Conservation (phyloP, 2,329 filamentous ascomycete species). For the Aspergillus oerlinghausenensis region DNA sequence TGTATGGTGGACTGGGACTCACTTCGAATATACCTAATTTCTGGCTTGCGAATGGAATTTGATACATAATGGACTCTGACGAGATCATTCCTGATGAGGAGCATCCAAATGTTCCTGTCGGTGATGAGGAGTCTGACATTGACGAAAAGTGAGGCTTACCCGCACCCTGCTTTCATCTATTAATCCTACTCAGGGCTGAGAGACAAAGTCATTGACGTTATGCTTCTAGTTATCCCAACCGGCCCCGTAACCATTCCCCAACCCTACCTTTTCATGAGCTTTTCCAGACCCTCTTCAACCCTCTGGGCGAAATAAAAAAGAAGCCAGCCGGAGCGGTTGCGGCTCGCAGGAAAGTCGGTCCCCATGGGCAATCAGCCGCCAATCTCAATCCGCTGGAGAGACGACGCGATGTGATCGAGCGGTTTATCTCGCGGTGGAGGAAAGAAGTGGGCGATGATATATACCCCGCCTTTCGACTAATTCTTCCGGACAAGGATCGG, state of each 20-base stretch:
- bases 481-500: conserved; percentile 87
- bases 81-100: conserved; percentile 17
- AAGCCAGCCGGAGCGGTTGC: conserved; percentile 54
- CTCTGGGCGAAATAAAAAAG: conserved; percentile 72
- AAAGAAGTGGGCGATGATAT: conserved; percentile 86
- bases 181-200: neutral
- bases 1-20: conserved; percentile 5
- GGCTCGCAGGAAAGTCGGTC: conserved; percentile 55
- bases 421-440: conserved; percentile 83
- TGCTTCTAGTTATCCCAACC: conserved; percentile 64
- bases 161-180: neutral
- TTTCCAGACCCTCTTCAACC: conserved; percentile 74
- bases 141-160: conserved; percentile 25
- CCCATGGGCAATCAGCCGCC: conserved; percentile 44
- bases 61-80: conserved; percentile 26
- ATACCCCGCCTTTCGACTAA: conserved; percentile 86
- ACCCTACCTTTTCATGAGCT: conserved; percentile 81
- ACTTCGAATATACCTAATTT: neutral
- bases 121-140: conserved; percentile 21
- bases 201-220: conserved; percentile 3
- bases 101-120: conserved; percentile 2
- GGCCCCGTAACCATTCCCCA: conserved; percentile 72
- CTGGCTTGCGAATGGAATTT: neutral
- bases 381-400: conserved; percentile 70
- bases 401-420: conserved; percentile 72